These are phyloP conservation scores for Vitis rotundifolia DNA, from an alignment of 164 flowering plant species.

Conservation along the genomic window DNA sequence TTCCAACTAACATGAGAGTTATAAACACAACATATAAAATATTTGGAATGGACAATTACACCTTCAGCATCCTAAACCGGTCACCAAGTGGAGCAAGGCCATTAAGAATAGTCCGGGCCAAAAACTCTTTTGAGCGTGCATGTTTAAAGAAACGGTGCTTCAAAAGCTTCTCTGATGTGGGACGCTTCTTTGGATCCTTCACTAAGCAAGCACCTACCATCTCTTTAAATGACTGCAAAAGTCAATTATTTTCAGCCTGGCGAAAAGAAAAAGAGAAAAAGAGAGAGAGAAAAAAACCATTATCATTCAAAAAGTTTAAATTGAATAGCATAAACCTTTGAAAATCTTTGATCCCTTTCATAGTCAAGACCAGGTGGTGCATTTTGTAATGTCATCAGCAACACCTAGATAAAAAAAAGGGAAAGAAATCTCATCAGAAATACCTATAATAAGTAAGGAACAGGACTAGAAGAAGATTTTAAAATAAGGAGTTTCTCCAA, in stretches of 20 bases:
- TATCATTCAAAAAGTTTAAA: background rate
- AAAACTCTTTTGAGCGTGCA: slow-evolving; percentile 63
- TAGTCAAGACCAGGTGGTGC: slow-evolving; percentile 99
- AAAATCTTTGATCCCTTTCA: slow-evolving; percentile 87
- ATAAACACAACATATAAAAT: slow-evolving; percentile 2
- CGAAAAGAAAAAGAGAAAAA: background rate
- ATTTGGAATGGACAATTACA: slow-evolving; percentile 12
- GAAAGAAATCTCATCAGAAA: background rate
- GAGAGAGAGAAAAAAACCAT: background rate
- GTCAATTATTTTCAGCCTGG: slow-evolving; percentile 10
- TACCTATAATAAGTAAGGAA: background rate
- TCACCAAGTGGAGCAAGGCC: slow-evolving; percentile 87
- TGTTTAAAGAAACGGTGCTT: slow-evolving; percentile 87
- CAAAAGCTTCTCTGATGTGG: slow-evolving; percentile 83
- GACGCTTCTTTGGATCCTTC: slow-evolving; percentile 96
- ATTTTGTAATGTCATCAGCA: slow-evolving; percentile 96
- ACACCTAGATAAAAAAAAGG: slow-evolving; percentile 52
- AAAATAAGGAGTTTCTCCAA: background rate
- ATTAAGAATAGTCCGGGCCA: slow-evolving; percentile 64
- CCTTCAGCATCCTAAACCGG: slow-evolving; percentile 85
- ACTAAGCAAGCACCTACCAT: slow-evolving; percentile 93
- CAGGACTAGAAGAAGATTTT: no score
- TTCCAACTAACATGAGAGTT: background rate
- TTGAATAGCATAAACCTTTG: slow-evolving; percentile 59
- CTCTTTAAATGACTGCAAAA: slow-evolving; percentile 81